Evolutionary conservation across 768 basidiomycete genomes (phyloP).

Genomic region (Lactarius sanguifluus): DNA sequence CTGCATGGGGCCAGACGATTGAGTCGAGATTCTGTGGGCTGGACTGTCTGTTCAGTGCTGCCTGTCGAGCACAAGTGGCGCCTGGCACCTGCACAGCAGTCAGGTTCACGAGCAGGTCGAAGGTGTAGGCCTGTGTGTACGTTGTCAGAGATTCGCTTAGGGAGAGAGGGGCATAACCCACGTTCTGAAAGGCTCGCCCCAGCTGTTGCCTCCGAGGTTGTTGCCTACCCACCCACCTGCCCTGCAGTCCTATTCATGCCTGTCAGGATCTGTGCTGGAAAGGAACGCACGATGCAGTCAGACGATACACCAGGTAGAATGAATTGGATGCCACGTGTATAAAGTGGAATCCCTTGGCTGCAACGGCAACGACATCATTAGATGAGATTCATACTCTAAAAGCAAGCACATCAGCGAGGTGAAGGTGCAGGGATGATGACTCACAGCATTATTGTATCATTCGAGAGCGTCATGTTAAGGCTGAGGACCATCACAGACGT

Average conservation of each 20-base stretch:
- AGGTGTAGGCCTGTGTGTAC: conserved; percentile 56
- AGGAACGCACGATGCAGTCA: neutral
- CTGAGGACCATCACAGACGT: neutral
- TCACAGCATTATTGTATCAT: conserved; percentile 19
- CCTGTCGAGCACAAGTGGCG: conserved; percentile 64
- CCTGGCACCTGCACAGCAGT: conserved; percentile 45
- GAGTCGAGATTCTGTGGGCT: conserved; percentile 64
- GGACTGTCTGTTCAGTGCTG: conserved; percentile 78
- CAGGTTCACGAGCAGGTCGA: conserved; percentile 66
- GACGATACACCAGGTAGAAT: conserved; percentile 66
- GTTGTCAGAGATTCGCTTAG: neutral
- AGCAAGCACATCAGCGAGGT: neutral
- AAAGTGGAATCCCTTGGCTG: conserved; percentile 56
- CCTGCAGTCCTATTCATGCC: conserved; percentile 55
- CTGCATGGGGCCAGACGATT: conserved; percentile 71
- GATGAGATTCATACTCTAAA: conserved; percentile 73
- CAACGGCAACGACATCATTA: conserved; percentile 55
- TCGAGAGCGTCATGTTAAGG: conserved; percentile 10
- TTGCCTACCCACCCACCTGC: conserved; percentile 69
- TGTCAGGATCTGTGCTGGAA: neutral
- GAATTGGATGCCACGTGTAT: conserved; percentile 72
- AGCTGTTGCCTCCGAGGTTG: conserved; percentile 49
- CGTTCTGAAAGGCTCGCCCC: conserved; percentile 78
- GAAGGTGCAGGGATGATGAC: neutral
- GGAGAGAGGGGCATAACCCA: conserved; percentile 33